Base-by-base conservation (phyloP, 305 asterid genomes). In the Solanum hybrid region DNA sequence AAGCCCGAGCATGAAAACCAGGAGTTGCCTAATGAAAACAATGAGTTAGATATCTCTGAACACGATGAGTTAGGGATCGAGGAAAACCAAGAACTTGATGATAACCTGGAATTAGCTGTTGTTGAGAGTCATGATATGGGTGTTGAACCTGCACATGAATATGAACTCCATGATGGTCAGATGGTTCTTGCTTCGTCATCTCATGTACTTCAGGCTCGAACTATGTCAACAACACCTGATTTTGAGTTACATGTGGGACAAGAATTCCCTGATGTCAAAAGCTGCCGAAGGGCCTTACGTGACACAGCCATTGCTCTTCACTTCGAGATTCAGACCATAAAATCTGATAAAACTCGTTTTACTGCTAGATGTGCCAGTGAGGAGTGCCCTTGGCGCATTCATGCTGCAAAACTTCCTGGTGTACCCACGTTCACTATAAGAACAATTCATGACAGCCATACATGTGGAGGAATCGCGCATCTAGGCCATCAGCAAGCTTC, bases 401-500 rank as follows among this genome's bases (percentile, higher is more conserved):
- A 97, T 78, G 99, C 97, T 81, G 99, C 99, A 3, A 97, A 97
- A 94, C 98, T 97, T 90, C 99, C 99, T 11, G 99, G 98, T 87
- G 97, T 96, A 5, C 98, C 99, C 20, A 95, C 97, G 31, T 97
- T 97, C 94, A 97, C 99, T 4, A 97, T 97, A 77, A 90, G 99
- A 94, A 97, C 99, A 82, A 95, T 97, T 91, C 94, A 96, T 42
- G 98, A 95, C 90, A 94, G 20, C 91, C 99, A 97, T 86, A 91
- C 96, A 7, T 97, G 99, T 89, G 99, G 98, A 37, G 99, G 99
- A 73, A 97, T 96, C 13, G 89, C 92, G 24, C 99, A 97, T 92
- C 97, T 97, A 34, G 98, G 99, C 82, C 99, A 97, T 92, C 99
- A 97, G 92, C 99, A 97, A 93, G 99, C 99, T 89, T 97, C 99